A percentile compares a stretch with the other conserved stretches of the same genome.
Conservation (phyloP, 1,284 basidiomycete genomes). For the Agaricales sp. region DNA sequence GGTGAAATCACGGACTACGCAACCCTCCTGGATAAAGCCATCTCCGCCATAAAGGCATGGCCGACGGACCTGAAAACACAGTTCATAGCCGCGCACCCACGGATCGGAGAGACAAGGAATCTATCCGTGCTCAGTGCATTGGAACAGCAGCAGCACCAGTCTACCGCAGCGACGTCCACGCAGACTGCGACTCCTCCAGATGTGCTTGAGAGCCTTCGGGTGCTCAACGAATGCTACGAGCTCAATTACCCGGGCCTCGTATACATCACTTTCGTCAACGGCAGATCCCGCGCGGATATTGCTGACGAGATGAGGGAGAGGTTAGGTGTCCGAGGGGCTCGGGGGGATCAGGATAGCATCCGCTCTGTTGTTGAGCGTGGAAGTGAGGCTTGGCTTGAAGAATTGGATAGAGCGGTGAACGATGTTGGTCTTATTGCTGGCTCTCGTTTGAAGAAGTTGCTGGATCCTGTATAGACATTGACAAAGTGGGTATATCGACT, state of each 20-base stretch:
- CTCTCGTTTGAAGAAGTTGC: not conserved
- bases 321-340: constrained; percentile 26
- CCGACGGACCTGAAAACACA: constrained; percentile 41
- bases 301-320: constrained; percentile 70
- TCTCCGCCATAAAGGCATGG: constrained; percentile 48
- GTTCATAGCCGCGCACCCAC: constrained; percentile 79
- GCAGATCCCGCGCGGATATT: constrained; percentile 61
- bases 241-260: constrained; percentile 60
- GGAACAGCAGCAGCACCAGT: constrained; percentile 51
- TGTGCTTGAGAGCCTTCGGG: constrained; percentile 48
- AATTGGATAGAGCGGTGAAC: constrained; percentile 60
- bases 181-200: constrained; percentile 42
- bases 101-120: constrained; percentile 74
- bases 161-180: constrained; percentile 11
- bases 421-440: constrained; percentile 67
- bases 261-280: constrained; percentile 90
- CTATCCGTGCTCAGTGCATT: constrained; percentile 65
- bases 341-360: constrained; percentile 19
- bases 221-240: constrained; percentile 76
- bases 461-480: too few species aligned
- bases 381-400: constrained; percentile 43
- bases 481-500: too few species aligned
- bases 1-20: constrained; percentile 33
- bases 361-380: constrained; percentile 22
- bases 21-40: constrained; percentile 51